Percentiles rank a stretch among this genome's conserved stretches.
Conservation (phyloP, 2,329 filamentous ascomycete genomes). For the Sarocladiaceae sp. region DNA sequence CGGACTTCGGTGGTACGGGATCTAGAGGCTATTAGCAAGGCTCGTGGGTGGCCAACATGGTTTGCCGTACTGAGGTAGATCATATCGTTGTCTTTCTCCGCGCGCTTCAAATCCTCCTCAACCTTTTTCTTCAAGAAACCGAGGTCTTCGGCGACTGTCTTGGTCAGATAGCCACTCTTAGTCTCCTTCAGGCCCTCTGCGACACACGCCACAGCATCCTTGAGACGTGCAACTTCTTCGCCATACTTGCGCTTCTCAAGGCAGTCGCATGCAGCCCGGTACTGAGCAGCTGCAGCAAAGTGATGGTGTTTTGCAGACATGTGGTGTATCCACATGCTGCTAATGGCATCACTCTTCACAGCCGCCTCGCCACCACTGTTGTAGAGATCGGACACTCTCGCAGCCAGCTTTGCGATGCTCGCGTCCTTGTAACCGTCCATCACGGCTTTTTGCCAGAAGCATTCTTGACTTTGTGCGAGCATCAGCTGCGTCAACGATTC, state of each 20-base stretch:
- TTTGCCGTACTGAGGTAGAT: constrained; percentile 74
- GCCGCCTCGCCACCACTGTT: constrained; percentile 78
- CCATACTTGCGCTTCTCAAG: constrained; percentile 93
- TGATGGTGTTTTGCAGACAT: constrained; percentile 97
- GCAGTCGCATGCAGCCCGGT: constrained; percentile 83
- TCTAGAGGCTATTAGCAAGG: constrained; percentile 46
- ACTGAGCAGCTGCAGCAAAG: constrained; percentile 93
- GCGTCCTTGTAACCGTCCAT: constrained; percentile 91
- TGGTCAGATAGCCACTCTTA: constrained; percentile 69
- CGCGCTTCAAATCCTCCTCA: constrained; percentile 81
- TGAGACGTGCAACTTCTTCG: constrained; percentile 84
- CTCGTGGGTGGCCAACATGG: neutral
- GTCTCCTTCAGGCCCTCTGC: constrained; percentile 83
- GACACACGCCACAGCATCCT: constrained; percentile 77
- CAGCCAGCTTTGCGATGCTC: constrained; percentile 86
- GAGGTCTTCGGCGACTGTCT: constrained; percentile 75
- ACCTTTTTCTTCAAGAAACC: constrained; percentile 78
- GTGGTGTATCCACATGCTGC: constrained; percentile 95
- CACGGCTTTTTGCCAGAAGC: constrained; percentile 96
- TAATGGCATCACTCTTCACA: constrained; percentile 83
- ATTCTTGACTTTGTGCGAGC: constrained; percentile 92
- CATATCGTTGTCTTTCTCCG: constrained; percentile 93
- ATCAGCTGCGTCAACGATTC: constrained; percentile 79
- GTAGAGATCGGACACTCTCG: constrained; percentile 87
- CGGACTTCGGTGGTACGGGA: constrained; percentile 80